Base-by-base conservation (phyloP, 768 basidiomycete genomes). In the Tricholoma bakamatsutake region DNA sequence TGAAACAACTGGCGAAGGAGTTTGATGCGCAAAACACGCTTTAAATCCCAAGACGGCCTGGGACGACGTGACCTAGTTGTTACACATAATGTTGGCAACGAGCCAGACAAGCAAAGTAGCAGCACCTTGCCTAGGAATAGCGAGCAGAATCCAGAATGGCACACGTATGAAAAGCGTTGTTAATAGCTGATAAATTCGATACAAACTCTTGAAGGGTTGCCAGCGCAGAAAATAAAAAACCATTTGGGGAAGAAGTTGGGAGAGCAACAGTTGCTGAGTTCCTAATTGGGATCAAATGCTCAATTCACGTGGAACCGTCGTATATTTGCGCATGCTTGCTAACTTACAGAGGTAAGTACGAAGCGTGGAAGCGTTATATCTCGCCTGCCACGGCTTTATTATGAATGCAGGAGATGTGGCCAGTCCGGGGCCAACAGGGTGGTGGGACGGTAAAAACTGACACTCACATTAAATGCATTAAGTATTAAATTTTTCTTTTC, bases 171-270 rank as follows among this genome's bases (percentile, higher is more conserved):
- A 69, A 33, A 75, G 53, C 4, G 73, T 73, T 50, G 64, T 61
- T 13, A 77, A 31, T n/a, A 78, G 47, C 48, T 75, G 71, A 61
- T 78, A 80, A 7, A 68, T 62, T 28, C 81, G 60, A 64, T 79
- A 83, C 31, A 81, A 52, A 9, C 66, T 69, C 61, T 80, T 82
- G 66, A 78, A 62, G 9, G 82, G 81, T 59, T 83, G 82, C 45
- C 70, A 57, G 17, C 71, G 68, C 21, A 49, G 28, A 57, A 71
- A 72, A 52, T 63, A 58, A 53, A 62, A 67, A 31, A 61, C 40
- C 73, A 73, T 74, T 24, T 3, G 21, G 21, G 21, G 21, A 24
- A 24, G 21, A 24, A 24, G 21, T 24, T 24, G 21, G 21, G 21
- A n/a, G 21, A 24, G 21, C 21, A 3, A 24, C 21, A 24, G n/a